These are phyloP conservation scores for Pleurotus giganteus DNA, from an alignment of 768 basidiomycete species.

Conservation along the genomic window DNA sequence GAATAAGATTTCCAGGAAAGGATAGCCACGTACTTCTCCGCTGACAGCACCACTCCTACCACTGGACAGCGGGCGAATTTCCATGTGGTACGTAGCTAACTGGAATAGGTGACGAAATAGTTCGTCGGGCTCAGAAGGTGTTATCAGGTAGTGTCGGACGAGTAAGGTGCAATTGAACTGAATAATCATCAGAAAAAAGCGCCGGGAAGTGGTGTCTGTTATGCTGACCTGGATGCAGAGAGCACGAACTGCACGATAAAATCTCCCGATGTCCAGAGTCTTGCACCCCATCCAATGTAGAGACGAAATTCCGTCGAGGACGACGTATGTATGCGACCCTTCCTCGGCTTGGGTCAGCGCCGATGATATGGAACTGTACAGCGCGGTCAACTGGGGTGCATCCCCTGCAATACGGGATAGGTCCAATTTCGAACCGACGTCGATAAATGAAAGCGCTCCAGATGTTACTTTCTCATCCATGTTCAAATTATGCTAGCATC, in stretches of 20 bases:
- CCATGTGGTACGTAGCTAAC: slow-evolving; percentile 65
- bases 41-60: slow-evolving; percentile 77
- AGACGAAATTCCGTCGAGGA: slow-evolving; percentile 68
- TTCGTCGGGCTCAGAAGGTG: slow-evolving; percentile 55
- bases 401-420: slow-evolving; percentile 19
- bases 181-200: not conserved
- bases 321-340: slow-evolving; percentile 37
- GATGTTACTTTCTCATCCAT: slow-evolving; percentile 33
- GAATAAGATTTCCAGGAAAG: not conserved
- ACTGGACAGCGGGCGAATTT: slow-evolving; percentile 68
- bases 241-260: slow-evolving; percentile 57
- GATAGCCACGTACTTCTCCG: slow-evolving; percentile 55
- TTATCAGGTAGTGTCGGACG: slow-evolving; percentile 63
- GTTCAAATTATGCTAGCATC: slow-evolving; percentile 32
- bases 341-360: slow-evolving; percentile 17
- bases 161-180: slow-evolving; percentile 56
- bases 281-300: slow-evolving; percentile 73
- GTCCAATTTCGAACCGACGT: slow-evolving; percentile 40
- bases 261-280: slow-evolving; percentile 47
- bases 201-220: not conserved
- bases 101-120: slow-evolving; percentile 59
- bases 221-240: slow-evolving; percentile 52
- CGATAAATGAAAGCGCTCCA: slow-evolving; percentile 51
- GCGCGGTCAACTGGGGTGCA: slow-evolving; percentile 24
- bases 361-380: slow-evolving; percentile 33